Conservation (phyloP, 441 rosid species). For the Populus trichocarpa region DNA sequence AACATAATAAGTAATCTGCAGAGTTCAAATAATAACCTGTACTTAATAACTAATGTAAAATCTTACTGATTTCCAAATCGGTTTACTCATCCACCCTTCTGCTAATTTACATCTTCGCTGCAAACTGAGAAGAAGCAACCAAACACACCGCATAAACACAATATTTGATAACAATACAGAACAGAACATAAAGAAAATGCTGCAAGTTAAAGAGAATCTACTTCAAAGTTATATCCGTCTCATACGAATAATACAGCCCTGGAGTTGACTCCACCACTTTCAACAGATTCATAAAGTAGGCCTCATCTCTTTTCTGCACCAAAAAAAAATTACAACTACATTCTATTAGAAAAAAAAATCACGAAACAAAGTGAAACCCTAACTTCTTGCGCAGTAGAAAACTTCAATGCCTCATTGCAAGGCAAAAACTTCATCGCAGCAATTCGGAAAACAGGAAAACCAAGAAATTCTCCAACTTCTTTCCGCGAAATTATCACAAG, state of each 20-base stretch:
- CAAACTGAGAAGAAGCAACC: conserved; percentile 43
- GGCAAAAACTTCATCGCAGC: conserved; percentile 72
- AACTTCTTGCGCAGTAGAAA: conserved; percentile 78
- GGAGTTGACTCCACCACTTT: conserved; percentile 76
- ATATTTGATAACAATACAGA: neutral
- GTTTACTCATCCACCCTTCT: conserved; percentile 83
- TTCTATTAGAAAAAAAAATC: neutral
- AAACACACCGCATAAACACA: conserved; percentile 22
- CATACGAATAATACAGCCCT: conserved; percentile 90
- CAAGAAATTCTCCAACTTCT: conserved; percentile 68
- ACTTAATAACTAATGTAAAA: conserved; percentile 2
- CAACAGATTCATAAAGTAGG: conserved; percentile 73
- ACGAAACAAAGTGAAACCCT: conserved; percentile 16
- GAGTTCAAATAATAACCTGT: neutral
- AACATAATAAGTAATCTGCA: neutral
- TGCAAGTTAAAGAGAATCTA: conserved; percentile 30
- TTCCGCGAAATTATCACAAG: conserved; percentile 74
- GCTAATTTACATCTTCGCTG: conserved; percentile 89
- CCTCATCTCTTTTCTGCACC: conserved; percentile 80
- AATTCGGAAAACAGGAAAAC: conserved; percentile 65
- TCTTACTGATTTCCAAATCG: conserved; percentile 91
- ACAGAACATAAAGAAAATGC: neutral
- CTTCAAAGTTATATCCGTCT: conserved; percentile 90
- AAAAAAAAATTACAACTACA: conserved; percentile 8
- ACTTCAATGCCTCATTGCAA: conserved; percentile 71